phyloP scores from a whole-genome alignment of 1,284 basidiomycete genomes.

The Cryptococcus sp. region DNA sequence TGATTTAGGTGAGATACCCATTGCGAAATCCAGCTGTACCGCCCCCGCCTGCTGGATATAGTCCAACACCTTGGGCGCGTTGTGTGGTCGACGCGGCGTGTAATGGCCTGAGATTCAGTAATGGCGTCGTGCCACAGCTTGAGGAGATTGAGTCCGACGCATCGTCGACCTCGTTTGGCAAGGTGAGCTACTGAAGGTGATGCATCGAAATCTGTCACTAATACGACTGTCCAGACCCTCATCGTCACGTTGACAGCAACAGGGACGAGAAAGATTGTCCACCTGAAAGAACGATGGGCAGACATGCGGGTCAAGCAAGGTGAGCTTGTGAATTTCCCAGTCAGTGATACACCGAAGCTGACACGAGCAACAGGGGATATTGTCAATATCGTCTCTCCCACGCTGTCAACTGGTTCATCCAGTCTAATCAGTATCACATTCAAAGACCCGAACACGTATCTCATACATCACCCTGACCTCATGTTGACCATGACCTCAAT shows the following conservation, averaged over 20 bases:
- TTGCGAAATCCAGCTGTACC: conserved; percentile 40
- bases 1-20: conserved; percentile 34
- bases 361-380: conserved; percentile 63
- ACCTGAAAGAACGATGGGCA: conserved; percentile 50
- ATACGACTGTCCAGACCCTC: conserved; percentile 25
- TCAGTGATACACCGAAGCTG: not conserved
- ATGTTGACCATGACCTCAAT: conserved; percentile 86
- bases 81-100: conserved; percentile 35
- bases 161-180: conserved; percentile 19
- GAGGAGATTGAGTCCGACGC: not conserved
- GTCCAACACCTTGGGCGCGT: conserved; percentile 40
- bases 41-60: conserved; percentile 27
- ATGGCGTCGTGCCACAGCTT: conserved; percentile 22
- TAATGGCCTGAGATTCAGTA: conserved; percentile 26
- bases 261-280: conserved; percentile 29
- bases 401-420: conserved; percentile 21
- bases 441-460: conserved; percentile 44
- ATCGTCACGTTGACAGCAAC: conserved; percentile 23
- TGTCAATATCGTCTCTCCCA: conserved; percentile 67
- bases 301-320: conserved; percentile 35
- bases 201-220: not conserved
- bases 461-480: conserved; percentile 86
- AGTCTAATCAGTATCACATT: conserved; percentile 39
- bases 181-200: conserved; percentile 16
- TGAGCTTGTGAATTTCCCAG: conserved; percentile 9